phyloP scores from a whole-genome alignment of 345 rosid genomes.

The Brassica incana region DNA sequence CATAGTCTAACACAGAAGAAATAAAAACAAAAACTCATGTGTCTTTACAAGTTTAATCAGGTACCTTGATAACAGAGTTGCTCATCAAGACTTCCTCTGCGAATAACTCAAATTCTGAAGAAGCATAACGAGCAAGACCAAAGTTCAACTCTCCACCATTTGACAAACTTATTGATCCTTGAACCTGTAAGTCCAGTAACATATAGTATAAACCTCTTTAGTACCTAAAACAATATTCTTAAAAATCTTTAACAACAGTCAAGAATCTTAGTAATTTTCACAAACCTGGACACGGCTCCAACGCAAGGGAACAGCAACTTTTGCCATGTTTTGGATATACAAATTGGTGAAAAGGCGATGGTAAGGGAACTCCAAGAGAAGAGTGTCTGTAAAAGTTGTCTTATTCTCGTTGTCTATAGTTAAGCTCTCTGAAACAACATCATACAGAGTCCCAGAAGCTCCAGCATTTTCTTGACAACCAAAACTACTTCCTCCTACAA shows the following conservation, averaged over 20 bases:
- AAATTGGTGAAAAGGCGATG: constrained; percentile 92
- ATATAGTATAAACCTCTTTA: background rate
- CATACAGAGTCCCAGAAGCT: constrained; percentile 94
- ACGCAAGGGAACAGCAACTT: constrained; percentile 92
- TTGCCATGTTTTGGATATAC: constrained; percentile 71
- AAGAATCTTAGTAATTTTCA: constrained; percentile 24
- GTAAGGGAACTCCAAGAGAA: constrained; percentile 85
- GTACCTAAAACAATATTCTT: background rate
- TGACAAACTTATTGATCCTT: constrained; percentile 80
- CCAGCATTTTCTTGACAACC: constrained; percentile 87
- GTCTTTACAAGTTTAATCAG: background rate
- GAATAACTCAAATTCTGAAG: constrained; percentile 89
- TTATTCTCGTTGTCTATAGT: constrained; percentile 69
- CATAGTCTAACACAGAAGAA: background rate
- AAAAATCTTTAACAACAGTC: background rate
- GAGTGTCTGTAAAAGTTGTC: constrained; percentile 81
- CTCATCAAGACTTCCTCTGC: constrained; percentile 96
- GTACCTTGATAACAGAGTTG: constrained; percentile 76
- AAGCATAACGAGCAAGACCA: constrained; percentile 80
- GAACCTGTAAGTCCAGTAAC: constrained; percentile 53
- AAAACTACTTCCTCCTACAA: constrained; percentile 81
- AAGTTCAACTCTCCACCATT: constrained; percentile 75
- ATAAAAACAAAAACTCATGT: background rate
- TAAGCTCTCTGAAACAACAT: constrained; percentile 86
- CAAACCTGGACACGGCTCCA: constrained; percentile 99